Evolutionary conservation across 2,329 filamentous ascomycete genomes (phyloP).

Genomic region (Neopestalotiopsis sp.): DNA sequence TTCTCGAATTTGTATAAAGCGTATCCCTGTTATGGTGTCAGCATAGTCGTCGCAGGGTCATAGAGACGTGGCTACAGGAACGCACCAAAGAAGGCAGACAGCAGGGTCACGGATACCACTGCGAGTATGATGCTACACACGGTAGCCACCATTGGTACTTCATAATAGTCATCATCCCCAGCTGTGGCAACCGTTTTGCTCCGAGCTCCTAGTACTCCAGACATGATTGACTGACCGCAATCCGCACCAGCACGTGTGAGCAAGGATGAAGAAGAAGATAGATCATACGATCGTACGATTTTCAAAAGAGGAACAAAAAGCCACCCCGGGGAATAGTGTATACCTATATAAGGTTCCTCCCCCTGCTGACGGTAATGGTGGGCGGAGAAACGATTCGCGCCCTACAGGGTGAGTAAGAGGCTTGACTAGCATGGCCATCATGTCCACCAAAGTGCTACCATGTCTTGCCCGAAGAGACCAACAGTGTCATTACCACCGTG

Average conservation of each 20-base stretch:
- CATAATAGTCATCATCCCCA: background rate
- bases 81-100: conserved; percentile 29
- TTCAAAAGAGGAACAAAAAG: background rate
- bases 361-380: background rate
- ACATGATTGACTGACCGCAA: background rate
- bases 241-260: background rate
- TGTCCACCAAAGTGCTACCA: background rate
- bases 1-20: conserved; percentile 40
- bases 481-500: background rate
- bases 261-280: background rate
- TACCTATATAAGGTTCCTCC: background rate
- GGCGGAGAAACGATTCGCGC: background rate
- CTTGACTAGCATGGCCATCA: background rate
- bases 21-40: conserved; percentile 38
- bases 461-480: background rate
- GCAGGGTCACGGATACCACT: conserved; percentile 23
- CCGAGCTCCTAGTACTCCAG: background rate
- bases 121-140: conserved; percentile 25
- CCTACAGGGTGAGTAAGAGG: background rate
- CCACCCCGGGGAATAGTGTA: background rate
- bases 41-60: background rate
- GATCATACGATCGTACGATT: conserved; percentile 4
- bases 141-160: conserved; percentile 20
- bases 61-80: background rate
- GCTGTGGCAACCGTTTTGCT: background rate